These are phyloP conservation scores for Daldinia sp. DNA, from an alignment of 2,329 filamentous ascomycete species.

Conservation along the genomic window DNA sequence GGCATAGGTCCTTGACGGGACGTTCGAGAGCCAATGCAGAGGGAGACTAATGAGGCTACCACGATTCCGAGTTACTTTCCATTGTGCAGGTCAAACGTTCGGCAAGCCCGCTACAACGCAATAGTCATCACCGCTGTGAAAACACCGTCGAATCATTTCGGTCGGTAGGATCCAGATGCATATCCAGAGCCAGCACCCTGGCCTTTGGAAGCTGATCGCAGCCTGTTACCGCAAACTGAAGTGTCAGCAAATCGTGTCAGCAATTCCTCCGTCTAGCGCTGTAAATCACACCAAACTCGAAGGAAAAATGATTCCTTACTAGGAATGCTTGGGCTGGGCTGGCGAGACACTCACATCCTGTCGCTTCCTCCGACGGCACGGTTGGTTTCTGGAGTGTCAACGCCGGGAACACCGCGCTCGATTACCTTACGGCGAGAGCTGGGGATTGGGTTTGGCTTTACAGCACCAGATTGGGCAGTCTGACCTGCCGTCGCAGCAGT, in stretches of 20 bases:
- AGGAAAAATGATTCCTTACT: conserved; percentile 89
- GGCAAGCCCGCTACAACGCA: conserved; percentile 46
- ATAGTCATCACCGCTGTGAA: conserved; percentile 44
- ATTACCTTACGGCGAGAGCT: conserved; percentile 88
- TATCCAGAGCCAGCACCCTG: conserved; percentile 58
- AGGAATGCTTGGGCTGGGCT: conserved; percentile 73
- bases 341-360: conserved; percentile 91
- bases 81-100: conserved; percentile 42
- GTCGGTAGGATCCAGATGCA: conserved; percentile 57
- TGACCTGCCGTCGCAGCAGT: conserved; percentile 73
- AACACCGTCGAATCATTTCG: conserved; percentile 55
- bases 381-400: conserved; percentile 78
- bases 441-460: conserved; percentile 79
- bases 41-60: conserved; percentile 40
- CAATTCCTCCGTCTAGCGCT: conserved; percentile 81
- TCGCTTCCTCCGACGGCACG: conserved; percentile 83
- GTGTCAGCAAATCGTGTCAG: conserved; percentile 81
- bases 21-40: conserved; percentile 42
- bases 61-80: conserved; percentile 43
- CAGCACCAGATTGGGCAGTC: conserved; percentile 68
- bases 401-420: conserved; percentile 71
- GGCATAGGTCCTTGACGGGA: conserved; percentile 43
- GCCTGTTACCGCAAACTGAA: conserved; percentile 87
- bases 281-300: conserved; percentile 83
- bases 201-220: conserved; percentile 84